Evolutionary conservation across 345 rosid genomes (phyloP).

Genomic region (Salix dunnii): DNA sequence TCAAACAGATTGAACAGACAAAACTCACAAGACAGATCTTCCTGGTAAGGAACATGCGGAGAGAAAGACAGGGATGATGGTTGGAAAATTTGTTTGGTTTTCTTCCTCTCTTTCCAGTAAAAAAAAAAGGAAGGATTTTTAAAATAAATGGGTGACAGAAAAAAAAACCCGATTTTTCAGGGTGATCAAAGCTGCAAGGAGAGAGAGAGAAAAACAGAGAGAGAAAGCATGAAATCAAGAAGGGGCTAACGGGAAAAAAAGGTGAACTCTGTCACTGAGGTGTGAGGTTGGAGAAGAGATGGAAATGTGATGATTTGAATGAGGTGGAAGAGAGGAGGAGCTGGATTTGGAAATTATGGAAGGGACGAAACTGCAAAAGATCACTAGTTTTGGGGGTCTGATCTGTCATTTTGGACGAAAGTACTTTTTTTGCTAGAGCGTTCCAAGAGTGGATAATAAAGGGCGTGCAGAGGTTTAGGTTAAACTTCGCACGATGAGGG

Average conservation of each 20-base stretch:
- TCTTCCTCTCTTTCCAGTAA: neutral
- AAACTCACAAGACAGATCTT: conserved; percentile 18
- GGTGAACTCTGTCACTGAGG: neutral
- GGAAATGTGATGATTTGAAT: neutral
- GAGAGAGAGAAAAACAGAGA: neutral
- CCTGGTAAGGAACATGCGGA: neutral
- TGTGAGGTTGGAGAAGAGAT: neutral
- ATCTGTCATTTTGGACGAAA: neutral
- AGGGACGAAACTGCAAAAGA: conserved; percentile 4
- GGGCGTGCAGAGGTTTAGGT: too few species aligned
- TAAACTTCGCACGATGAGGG: too few species aligned
- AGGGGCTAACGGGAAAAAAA: conserved; percentile 17
- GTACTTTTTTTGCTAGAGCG: neutral
- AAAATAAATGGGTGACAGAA: conserved; percentile 4
- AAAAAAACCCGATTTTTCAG: conserved; percentile 4
- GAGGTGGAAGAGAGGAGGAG: neutral
- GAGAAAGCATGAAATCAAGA: neutral
- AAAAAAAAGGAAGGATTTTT: neutral
- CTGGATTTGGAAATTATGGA: neutral
- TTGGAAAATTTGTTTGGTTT: neutral
- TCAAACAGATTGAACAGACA: conserved; percentile 7
- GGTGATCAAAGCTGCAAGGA: neutral
- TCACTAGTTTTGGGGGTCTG: neutral
- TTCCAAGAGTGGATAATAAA: neutral
- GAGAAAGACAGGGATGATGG: neutral